These are phyloP conservation scores for Phalaenopsis aphrodite DNA, from an alignment of 106 monocot species.

Conservation along the genomic window DNA sequence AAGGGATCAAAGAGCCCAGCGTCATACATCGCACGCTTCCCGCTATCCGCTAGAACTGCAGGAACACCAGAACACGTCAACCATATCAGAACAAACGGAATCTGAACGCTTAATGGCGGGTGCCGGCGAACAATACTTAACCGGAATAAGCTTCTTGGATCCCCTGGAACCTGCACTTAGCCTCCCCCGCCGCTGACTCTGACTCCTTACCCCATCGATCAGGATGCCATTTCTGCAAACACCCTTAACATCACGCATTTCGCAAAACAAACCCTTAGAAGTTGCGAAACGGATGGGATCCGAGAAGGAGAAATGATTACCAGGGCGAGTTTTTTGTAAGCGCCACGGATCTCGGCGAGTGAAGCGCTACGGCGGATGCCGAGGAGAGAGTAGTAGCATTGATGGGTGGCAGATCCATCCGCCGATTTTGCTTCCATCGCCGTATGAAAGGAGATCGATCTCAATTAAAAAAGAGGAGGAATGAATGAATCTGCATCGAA, in stretches of 20 bases:
- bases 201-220: slow-evolving; percentile 72
- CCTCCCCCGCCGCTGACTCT: slow-evolving; percentile 38
- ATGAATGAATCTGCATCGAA: neutral
- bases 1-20: slow-evolving; percentile 70
- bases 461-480: neutral
- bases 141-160: slow-evolving; percentile 96
- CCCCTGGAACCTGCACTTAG: slow-evolving; percentile 71
- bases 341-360: slow-evolving; percentile 59
- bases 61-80: neutral
- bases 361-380: slow-evolving; percentile 65
- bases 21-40: slow-evolving; percentile 89
- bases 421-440: slow-evolving; percentile 18
- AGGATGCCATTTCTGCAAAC: slow-evolving; percentile 77
- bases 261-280: neutral
- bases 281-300: neutral
- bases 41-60: slow-evolving; percentile 75
- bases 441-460: neutral
- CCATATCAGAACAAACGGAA: neutral
- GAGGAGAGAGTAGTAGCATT: slow-evolving; percentile 78
- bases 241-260: neutral
- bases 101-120: neutral
- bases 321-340: slow-evolving; percentile 79
- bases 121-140: slow-evolving; percentile 6
- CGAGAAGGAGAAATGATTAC: slow-evolving; percentile 7
- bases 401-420: slow-evolving; percentile 17